Evolutionary conservation across 768 basidiomycete genomes (phyloP), one percentile per base, ranked within the genome.

Genomic region (Clitopilus passeckerianus): DNA sequence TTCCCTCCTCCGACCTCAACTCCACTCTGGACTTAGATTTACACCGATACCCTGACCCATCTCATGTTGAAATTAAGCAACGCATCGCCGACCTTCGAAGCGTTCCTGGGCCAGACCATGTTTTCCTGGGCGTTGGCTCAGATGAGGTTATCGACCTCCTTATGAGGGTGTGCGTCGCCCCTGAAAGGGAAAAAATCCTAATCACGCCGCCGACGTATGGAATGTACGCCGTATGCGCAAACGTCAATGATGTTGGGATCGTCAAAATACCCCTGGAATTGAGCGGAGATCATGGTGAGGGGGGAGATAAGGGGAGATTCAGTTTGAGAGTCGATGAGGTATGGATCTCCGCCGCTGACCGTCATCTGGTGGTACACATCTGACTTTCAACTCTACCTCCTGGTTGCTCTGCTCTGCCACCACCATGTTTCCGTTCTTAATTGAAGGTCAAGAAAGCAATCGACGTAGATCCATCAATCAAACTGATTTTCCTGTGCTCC

Each of bases 91-190:
- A 76, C 4, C 76, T 98, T 35, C 85, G 97, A 15, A 79, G 80
- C 6, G 74, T 98, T 0, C 84, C 90, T 1, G 77, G 77, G 0
- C 58, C 69, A 2, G 80, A 87, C 59, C 81, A 91, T 66, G 84
- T 98, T 41, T 98, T 98, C 70, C 83, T 99, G 2, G 97, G 97
- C 2, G 97, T 98, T 0, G 97, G 97, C 1, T 94, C 91, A 0
- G 97, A 99, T 73, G 97, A 99, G 67, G 88, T 95, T 43, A 95
- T 98, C 64, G 97, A 99, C 69, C 76, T 98, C 57, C 78, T 98
- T 53, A 95, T 96, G 77, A 85, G 97, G 16, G 86, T 98, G 33
- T 88, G 91, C 62, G 95, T 95, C 64, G 75, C 74, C 1, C 97
- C 97, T 0, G 83, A 72, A 1, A 80, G 74, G 57, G 96, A 98